Percentiles rank a stretch among this genome's conserved stretches.
Conservation (phyloP, 441 rosid species). For the Macaranga tanarius region DNA sequence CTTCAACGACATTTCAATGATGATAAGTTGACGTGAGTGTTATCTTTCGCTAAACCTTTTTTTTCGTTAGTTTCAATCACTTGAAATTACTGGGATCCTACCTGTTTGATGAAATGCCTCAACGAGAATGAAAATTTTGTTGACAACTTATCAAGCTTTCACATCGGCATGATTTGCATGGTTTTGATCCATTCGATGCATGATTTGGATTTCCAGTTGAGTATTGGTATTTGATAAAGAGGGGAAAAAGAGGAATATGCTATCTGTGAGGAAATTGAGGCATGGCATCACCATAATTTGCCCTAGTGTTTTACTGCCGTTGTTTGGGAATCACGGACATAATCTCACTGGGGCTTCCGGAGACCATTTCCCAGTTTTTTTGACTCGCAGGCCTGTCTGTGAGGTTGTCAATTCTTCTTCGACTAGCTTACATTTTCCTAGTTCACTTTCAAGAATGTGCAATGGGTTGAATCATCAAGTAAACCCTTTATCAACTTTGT, state of each 20-base stretch:
- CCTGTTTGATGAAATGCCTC: slow-evolving; percentile 7
- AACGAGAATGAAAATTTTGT: neutral
- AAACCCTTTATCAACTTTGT: slow-evolving; percentile 39
- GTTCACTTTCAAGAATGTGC: slow-evolving; percentile 3
- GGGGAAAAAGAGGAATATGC: slow-evolving; percentile 17
- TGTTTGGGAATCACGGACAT: slow-evolving; percentile 13
- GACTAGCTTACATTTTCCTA: neutral
- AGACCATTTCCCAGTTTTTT: slow-evolving; percentile 14
- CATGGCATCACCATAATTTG: neutral
- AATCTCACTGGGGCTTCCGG: slow-evolving; percentile 13
- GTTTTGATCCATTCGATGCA: neutral
- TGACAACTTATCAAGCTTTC: too few species aligned
- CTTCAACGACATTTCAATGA: neutral
- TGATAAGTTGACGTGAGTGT: neutral
- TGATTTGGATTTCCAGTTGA: slow-evolving; percentile 15
- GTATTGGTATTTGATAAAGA: neutral
- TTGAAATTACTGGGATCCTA: neutral
- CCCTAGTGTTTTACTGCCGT: slow-evolving; percentile 19
- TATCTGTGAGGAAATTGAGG: slow-evolving; percentile 34
- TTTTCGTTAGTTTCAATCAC: neutral
- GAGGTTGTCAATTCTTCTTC: slow-evolving; percentile 20
- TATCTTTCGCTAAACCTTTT: neutral
- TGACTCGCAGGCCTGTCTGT: slow-evolving; percentile 7
- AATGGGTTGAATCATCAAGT: slow-evolving; percentile 18
- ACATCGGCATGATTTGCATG: too few species aligned